A percentile compares a stretch with the other conserved stretches of the same genome.
Evolutionary conservation across 2,329 filamentous ascomycete genomes (phyloP).

Genomic region (Xylaria multiplex): DNA sequence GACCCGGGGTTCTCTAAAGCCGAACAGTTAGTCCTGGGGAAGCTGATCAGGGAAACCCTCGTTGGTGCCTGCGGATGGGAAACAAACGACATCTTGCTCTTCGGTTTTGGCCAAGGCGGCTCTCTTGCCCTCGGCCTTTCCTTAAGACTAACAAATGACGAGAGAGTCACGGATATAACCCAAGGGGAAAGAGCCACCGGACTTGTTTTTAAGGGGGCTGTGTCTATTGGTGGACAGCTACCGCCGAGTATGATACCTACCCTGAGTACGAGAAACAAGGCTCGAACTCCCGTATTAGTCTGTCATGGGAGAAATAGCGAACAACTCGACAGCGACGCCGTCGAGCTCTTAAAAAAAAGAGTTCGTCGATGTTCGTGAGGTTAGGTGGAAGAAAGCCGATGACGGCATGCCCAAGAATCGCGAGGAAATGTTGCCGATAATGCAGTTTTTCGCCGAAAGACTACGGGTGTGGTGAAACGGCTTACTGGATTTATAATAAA

Average conservation of each 20-base stretch:
- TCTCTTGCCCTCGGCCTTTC: constrained; percentile 68
- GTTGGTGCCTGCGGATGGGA: constrained; percentile 68
- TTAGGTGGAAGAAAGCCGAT: constrained; percentile 74
- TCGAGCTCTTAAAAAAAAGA: constrained; percentile 70
- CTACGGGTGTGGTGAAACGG: constrained; percentile 53
- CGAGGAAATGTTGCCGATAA: constrained; percentile 90
- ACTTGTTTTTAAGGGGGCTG: constrained; percentile 62
- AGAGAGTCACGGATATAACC: constrained; percentile 51
- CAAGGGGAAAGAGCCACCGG: constrained; percentile 26
- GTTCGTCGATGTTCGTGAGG: constrained; percentile 74
- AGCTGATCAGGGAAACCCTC: constrained; percentile 63
- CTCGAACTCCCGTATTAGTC: constrained; percentile 71
- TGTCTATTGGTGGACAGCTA: constrained; percentile 71
- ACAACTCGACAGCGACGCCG: constrained; percentile 65
- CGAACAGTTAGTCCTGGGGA: constrained; percentile 57
- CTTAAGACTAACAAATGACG: constrained; percentile 54
- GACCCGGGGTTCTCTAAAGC: constrained; percentile 70
- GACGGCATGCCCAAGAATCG: constrained; percentile 85
- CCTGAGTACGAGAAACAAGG: constrained; percentile 61
- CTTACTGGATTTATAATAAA: neutral
- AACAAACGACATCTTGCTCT: constrained; percentile 67
- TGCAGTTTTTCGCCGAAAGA: constrained; percentile 81
- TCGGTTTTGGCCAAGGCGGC: constrained; percentile 75
- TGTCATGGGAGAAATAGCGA: constrained; percentile 64
- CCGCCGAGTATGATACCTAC: constrained; percentile 62